These are phyloP conservation scores for Amphibolis antarctica DNA, from an alignment of 106 monocot genomes.

Conservation along the genomic window DNA sequence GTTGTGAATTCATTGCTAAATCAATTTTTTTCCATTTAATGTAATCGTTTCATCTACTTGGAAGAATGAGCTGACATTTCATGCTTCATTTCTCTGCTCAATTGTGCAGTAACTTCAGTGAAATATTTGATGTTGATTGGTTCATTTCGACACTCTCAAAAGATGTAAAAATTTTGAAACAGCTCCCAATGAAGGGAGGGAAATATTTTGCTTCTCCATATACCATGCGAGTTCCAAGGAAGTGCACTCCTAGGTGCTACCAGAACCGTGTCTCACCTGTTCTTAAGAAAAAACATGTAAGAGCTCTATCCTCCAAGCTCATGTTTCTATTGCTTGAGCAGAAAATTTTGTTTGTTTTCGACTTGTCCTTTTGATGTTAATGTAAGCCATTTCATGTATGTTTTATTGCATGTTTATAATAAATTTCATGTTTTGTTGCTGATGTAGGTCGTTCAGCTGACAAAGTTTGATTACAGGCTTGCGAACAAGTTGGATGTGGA, in stretches of 20 bases:
- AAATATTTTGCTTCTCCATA: constrained; percentile 48
- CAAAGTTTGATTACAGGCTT: constrained; percentile 81
- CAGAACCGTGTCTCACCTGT: constrained; percentile 71
- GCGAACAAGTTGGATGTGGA: constrained; percentile 62
- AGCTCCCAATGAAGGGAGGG: constrained; percentile 51
- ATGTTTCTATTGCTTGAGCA: too few relatives aligned
- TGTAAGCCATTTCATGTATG: too few relatives aligned
- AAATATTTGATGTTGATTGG: constrained; percentile 88
- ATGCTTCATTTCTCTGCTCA: not conserved
- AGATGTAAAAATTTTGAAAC: constrained; percentile 81
- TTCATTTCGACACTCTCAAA: constrained; percentile 68
- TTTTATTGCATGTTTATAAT: not conserved
- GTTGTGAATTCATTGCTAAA: not conserved
- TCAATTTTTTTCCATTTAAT: too few relatives aligned
- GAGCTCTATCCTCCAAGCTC: constrained; percentile 5
- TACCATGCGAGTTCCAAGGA: constrained; percentile 82
- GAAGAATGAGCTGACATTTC: not conserved
- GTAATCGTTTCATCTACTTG: not conserved
- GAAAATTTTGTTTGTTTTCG: too few relatives aligned
- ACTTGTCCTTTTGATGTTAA: too few relatives aligned
- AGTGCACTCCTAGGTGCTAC: constrained; percentile 79
- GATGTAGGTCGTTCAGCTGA: constrained; percentile 53
- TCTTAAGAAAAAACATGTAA: constrained; percentile 75
- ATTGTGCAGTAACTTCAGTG: constrained; percentile 60
- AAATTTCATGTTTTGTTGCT: constrained; percentile 4